Conservation (phyloP, 192 early-diverging fungal genomes). For the Coemansia sp. region DNA sequence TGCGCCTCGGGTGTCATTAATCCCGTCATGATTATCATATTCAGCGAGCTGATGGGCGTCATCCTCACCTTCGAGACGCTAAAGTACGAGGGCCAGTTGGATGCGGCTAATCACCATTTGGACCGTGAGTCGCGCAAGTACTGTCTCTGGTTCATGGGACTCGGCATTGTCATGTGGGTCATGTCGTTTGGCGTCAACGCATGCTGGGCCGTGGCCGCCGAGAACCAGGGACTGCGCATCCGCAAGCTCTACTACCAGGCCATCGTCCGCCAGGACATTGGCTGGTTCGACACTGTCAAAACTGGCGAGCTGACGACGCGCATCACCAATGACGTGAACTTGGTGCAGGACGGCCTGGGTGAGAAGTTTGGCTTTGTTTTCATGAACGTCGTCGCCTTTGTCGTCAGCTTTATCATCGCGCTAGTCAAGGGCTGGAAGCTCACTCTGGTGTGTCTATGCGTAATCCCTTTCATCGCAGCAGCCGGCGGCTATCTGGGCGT, state of each 20-base stretch:
- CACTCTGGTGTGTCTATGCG: conserved; percentile 74
- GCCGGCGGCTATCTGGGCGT: conserved; percentile 53
- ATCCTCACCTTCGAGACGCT: conserved; percentile 20
- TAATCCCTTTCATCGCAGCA: conserved; percentile 68
- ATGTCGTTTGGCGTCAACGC: conserved; percentile 38
- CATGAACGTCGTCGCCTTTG: conserved; percentile 62
- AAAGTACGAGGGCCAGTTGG: background rate
- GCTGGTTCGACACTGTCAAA: conserved; percentile 78
- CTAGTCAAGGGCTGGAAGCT: conserved; percentile 79
- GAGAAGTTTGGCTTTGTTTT: conserved; percentile 79
- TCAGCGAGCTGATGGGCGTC: conserved; percentile 21
- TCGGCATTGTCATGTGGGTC: conserved; percentile 42
- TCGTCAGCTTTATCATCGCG: conserved; percentile 75
- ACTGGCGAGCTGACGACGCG: conserved; percentile 84
- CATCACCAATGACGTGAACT: conserved; percentile 77
- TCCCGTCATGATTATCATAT: conserved; percentile 52
- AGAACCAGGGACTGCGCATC: conserved; percentile 72
- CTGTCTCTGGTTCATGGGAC: conserved; percentile 43
- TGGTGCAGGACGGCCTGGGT: conserved; percentile 84
- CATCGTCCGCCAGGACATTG: conserved; percentile 86
- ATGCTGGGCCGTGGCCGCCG: conserved; percentile 52
- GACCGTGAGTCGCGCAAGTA: conserved; percentile 34
- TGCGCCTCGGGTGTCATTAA: conserved; percentile 35
- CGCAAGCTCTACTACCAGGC: conserved; percentile 73
- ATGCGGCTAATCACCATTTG: conserved; percentile 20